These are phyloP conservation scores for Verticillium albo-atrum DNA, from an alignment of 2,329 filamentous ascomycete genomes.

Conservation along the genomic window DNA sequence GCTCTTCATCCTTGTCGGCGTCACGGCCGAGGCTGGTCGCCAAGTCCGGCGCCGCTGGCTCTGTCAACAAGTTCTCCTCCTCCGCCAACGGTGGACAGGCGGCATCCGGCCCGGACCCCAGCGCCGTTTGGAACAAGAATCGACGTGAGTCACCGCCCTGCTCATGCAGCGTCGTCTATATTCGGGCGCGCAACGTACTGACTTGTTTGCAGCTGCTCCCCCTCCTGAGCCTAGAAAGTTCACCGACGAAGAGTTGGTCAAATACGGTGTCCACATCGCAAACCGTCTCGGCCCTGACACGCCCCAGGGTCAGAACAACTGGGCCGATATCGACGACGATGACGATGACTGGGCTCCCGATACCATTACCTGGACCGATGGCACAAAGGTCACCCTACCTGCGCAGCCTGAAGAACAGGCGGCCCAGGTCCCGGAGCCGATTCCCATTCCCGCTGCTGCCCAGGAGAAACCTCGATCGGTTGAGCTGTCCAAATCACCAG, in stretches of 20 bases:
- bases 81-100: conserved; percentile 54
- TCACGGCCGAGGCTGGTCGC: conserved; percentile 70
- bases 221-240: conserved; percentile 73
- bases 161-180: neutral
- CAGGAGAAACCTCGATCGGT: conserved; percentile 39
- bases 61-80: conserved; percentile 35
- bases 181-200: neutral
- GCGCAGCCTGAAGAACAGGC: conserved; percentile 47
- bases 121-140: conserved; percentile 85
- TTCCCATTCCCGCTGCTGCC: conserved; percentile 23
- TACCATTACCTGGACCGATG: conserved; percentile 82
- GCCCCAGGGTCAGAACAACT: conserved; percentile 70
- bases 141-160: conserved; percentile 53
- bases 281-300: conserved; percentile 74
- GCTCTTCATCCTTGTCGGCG: conserved; percentile 41
- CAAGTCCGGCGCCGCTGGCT: conserved; percentile 62
- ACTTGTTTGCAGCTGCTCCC: conserved; percentile 43
- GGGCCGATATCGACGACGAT: conserved; percentile 87
- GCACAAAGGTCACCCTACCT: conserved; percentile 74
- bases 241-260: conserved; percentile 82
- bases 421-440: conserved; percentile 19
- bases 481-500: conserved; percentile 19
- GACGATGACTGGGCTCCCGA: conserved; percentile 85
- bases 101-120: conserved; percentile 62
- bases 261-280: conserved; percentile 82